Conservation (phyloP, 306 rosid genomes). For the Vigna mungo region DNA sequence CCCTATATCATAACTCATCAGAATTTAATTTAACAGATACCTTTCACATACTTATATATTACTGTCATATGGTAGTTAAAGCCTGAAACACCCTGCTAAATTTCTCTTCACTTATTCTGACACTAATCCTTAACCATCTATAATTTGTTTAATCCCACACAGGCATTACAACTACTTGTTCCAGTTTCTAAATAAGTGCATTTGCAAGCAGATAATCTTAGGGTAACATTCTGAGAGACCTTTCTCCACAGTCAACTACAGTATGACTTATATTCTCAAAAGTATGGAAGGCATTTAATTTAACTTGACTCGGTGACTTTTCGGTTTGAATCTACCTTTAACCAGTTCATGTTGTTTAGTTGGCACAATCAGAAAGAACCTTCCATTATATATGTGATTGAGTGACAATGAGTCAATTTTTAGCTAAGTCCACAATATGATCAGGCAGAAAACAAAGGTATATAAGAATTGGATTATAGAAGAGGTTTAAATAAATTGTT, state of each 20-base stretch:
- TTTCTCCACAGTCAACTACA: conserved; percentile 6
- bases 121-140: conserved; percentile 10
- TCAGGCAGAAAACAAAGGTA: conserved; percentile 20
- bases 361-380: not conserved
- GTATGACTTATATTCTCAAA: not conserved
- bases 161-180: not conserved
- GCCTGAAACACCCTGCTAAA: not conserved
- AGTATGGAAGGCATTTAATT: conserved; percentile 6
- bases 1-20: too few species aligned
- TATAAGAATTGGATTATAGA: not conserved
- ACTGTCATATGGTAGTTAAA: conserved; percentile 3
- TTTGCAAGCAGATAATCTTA: not conserved
- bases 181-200: conserved; percentile 11
- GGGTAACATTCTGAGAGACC: not conserved
- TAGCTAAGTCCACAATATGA: not conserved
- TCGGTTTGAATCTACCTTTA: conserved; percentile 4
- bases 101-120: not conserved
- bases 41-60: not conserved
- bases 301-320: not conserved
- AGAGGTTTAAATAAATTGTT: not conserved
- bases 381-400: not conserved
- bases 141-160: conserved; percentile 19
- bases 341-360: not conserved
- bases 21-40: conserved; percentile 18
- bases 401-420: not conserved